Conservation (phyloP, 495 filamentous ascomycete genomes). For the Aspergillus nidulans region DNA sequence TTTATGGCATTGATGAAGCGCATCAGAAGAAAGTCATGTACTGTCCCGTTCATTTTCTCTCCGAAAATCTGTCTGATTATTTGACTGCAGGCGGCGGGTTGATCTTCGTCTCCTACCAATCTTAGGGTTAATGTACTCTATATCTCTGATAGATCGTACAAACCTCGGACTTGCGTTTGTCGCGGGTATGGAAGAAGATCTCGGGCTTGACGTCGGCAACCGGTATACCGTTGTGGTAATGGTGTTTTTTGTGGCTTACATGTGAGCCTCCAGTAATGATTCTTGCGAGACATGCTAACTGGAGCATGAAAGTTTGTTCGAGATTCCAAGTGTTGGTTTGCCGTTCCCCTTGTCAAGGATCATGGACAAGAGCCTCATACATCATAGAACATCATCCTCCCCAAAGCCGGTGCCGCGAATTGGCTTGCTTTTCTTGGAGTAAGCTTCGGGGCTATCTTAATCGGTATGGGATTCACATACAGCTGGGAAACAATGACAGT, state of each 20-base stretch:
- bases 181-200: constrained; percentile 16
- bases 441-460: constrained; percentile 14
- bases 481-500: constrained; percentile 12
- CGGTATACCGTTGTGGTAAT: constrained; percentile 17
- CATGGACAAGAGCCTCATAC: not conserved
- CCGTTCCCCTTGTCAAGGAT: not conserved
- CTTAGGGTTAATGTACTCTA: constrained; percentile 16
- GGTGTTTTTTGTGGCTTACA: constrained; percentile 18
- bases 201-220: constrained; percentile 10
- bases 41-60: not conserved
- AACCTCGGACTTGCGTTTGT: constrained; percentile 16
- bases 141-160: constrained; percentile 16
- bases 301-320: constrained; percentile 5
- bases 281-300: not conserved
- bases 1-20: constrained; percentile 17
- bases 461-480: constrained; percentile 14
- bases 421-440: constrained; percentile 14
- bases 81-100: constrained; percentile 4
- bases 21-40: constrained; percentile 18
- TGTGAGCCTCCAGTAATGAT: constrained; percentile 1
- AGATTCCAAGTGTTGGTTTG: constrained; percentile 15
- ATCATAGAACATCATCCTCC: constrained; percentile 13
- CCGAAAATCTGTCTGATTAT: not conserved
- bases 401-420: constrained; percentile 14
- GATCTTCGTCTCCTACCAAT: constrained; percentile 15